These are phyloP conservation scores for Striga hermonthica DNA, from an alignment of 305 asterid genomes.

Conservation along the genomic window DNA sequence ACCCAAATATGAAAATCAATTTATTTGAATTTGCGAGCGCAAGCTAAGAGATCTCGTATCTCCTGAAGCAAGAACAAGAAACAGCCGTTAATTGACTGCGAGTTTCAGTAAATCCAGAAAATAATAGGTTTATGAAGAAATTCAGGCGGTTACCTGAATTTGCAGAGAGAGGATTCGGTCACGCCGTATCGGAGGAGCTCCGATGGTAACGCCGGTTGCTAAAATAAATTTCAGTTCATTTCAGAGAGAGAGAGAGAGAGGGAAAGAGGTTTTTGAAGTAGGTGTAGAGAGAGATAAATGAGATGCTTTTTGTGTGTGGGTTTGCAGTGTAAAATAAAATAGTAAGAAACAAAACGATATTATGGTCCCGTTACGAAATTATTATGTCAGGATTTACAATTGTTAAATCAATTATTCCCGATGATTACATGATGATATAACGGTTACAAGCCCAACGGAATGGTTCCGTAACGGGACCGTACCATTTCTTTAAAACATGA, in stretches of 20 bases:
- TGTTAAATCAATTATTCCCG: no score
- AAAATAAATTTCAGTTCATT: slow-evolving; percentile 22
- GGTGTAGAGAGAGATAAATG: not conserved
- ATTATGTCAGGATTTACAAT: no score
- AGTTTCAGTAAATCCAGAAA: not conserved
- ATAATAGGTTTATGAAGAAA: slow-evolving; percentile 14
- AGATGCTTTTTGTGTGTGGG: no score
- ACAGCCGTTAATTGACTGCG: not conserved
- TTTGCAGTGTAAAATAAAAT: no score
- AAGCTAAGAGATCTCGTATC: no score
- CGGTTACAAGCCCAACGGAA: no score
- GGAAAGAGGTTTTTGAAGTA: slow-evolving; percentile 20
- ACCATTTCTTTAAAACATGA: no score
- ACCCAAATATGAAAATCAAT: not conserved
- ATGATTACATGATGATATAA: no score
- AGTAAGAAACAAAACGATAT: no score
- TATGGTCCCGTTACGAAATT: no score
- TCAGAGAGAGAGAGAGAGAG: slow-evolving; percentile 22
- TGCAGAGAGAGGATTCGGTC: slow-evolving; percentile 9
- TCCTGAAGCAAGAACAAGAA: no score
- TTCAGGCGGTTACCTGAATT: slow-evolving; percentile 36
- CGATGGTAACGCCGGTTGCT: slow-evolving; percentile 37
- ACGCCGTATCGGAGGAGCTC: slow-evolving; percentile 25
- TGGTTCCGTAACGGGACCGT: no score
- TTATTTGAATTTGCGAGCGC: not conserved